Percentiles rank a stretch among this genome's conserved stretches.
These are phyloP conservation scores for Gastrolobium bilobum DNA, from an alignment of 306 rosid species.

Conservation along the genomic window DNA sequence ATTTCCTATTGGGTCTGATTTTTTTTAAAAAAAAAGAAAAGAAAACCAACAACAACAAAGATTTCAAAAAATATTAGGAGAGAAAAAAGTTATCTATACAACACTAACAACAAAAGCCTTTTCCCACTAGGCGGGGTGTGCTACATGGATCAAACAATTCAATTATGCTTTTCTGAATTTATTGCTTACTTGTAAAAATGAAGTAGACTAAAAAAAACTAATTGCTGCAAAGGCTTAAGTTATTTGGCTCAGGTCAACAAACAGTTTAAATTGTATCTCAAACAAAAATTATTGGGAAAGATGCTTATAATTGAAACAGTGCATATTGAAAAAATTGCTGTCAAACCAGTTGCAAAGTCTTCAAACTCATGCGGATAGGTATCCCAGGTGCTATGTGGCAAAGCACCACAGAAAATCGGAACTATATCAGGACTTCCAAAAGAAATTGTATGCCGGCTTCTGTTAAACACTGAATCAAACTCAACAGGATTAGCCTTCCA, in stretches of 20 bases:
- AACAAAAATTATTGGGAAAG: background rate
- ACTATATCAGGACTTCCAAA: slow-evolving; percentile 93
- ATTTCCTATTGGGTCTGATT: too few relatives aligned
- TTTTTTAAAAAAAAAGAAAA: too few relatives aligned
- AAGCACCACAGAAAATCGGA: slow-evolving; percentile 85
- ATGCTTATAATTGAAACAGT: slow-evolving; percentile 25
- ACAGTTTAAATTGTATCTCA: background rate
- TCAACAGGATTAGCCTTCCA: slow-evolving; percentile 98
- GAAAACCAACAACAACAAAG: too few relatives aligned
- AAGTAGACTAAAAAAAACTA: slow-evolving; percentile 5
- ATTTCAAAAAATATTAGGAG: too few relatives aligned
- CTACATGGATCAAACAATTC: background rate
- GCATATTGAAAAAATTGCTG: slow-evolving; percentile 16
- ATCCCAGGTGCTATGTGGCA: slow-evolving; percentile 90
- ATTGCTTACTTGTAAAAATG: background rate
- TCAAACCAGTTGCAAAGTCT: slow-evolving; percentile 87
- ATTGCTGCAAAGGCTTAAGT: slow-evolving; percentile 14
- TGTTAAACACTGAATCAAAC: slow-evolving; percentile 89
- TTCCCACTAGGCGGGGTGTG: background rate
- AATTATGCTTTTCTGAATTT: slow-evolving; percentile 11
- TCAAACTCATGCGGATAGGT: slow-evolving; percentile 85
- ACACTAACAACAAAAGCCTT: background rate
- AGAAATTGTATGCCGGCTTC: slow-evolving; percentile 79
- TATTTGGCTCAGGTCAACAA: background rate
- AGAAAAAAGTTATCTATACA: too few relatives aligned